Evolutionary conservation across 306 rosid species (phyloP), one percentile per base, ranked within the genome.

Genomic region (Ammopiptanthus mongolicus): DNA sequence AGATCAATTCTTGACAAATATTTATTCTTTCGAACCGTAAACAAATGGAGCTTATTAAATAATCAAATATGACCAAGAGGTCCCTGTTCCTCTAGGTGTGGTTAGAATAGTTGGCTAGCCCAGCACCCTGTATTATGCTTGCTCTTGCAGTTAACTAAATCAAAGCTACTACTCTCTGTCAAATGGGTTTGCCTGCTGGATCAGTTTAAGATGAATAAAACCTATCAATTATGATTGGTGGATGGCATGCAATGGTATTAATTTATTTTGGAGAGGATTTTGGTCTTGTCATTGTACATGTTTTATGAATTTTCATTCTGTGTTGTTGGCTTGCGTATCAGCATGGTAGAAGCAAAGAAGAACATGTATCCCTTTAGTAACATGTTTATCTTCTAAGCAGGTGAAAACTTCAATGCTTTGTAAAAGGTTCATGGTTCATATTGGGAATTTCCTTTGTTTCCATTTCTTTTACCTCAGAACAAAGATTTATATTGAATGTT

Each of bases 281-380:
- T 15, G 60, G 59, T 37, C 59, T 67, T 47, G 51, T 59, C 34
- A 42, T 13, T 8, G 3, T 56, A 18, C 46, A 8, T n/a, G n/a
- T n/a, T 15, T 19, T 63, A 15, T 7, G 64, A 52, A 23, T 52
- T 64, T 57, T 66, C 29, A 21, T 47, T 46, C 5, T 65, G 13
- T 46, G 7, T 6, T 67, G 39, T 42, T 57, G 72, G 68, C 29
- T 64, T 81, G 76, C 75, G 73, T 73, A 22, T 75, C 84, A 96
- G 99, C 85, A 85, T 90, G 88, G 98, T 92, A 81, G 99, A 90
- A 79, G 99, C 99, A 25, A 96, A 96, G 87, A 96, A 92, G 81
- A 96, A 92, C 74, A 89, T 92, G 98, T 90, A 96, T 86, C 98
- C 99, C 67, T 90, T 96, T 80, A 96, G 99, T 82, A 96, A n/a